A percentile compares a stretch with the other conserved stretches of the same genome.
These are phyloP conservation scores for Thelonectria blattea DNA, from an alignment of 2,329 filamentous ascomycete species.

Conservation along the genomic window DNA sequence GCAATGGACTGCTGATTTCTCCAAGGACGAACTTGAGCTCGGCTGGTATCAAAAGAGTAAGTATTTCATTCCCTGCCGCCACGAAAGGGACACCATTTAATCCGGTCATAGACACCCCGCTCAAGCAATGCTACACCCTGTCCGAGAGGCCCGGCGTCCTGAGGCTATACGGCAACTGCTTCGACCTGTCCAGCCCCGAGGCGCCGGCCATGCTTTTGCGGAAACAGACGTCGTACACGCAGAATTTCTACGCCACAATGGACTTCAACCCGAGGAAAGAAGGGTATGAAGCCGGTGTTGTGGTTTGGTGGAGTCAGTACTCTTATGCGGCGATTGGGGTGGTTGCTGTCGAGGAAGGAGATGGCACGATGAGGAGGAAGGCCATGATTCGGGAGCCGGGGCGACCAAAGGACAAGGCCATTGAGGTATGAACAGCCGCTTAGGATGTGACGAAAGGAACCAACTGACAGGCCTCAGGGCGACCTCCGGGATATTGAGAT, in stretches of 20 bases:
- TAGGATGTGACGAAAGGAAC: neutral
- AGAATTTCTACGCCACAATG: conserved; percentile 51
- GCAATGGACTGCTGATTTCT: conserved; percentile 28
- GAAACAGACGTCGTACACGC: conserved; percentile 55
- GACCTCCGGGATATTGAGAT: neutral
- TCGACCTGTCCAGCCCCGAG: conserved; percentile 55
- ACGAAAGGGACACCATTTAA: neutral
- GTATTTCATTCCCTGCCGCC: accelerated
- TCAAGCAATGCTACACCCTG: conserved; percentile 50
- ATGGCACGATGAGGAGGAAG: conserved; percentile 2
- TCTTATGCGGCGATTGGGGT: conserved; percentile 43
- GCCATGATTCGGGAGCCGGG: conserved; percentile 13
- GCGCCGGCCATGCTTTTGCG: conserved; percentile 59
- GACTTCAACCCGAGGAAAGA: conserved; percentile 51
- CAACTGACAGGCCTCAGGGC: neutral
- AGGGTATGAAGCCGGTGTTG: conserved; percentile 58
- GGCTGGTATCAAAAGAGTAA: conserved; percentile 40
- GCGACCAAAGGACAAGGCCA: neutral
- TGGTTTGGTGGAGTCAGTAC: conserved; percentile 60
- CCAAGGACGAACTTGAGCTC: conserved; percentile 22
- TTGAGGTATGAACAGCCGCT: conserved; percentile 17
- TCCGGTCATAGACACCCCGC: conserved; percentile 25
- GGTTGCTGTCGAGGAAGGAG: conserved; percentile 8
- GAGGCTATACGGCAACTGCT: conserved; percentile 58
- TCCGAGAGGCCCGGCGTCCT: conserved; percentile 50